phyloP scores from a whole-genome alignment of 371 early-diverging fungal genomes.

The Rhizomucor miehei region DNA sequence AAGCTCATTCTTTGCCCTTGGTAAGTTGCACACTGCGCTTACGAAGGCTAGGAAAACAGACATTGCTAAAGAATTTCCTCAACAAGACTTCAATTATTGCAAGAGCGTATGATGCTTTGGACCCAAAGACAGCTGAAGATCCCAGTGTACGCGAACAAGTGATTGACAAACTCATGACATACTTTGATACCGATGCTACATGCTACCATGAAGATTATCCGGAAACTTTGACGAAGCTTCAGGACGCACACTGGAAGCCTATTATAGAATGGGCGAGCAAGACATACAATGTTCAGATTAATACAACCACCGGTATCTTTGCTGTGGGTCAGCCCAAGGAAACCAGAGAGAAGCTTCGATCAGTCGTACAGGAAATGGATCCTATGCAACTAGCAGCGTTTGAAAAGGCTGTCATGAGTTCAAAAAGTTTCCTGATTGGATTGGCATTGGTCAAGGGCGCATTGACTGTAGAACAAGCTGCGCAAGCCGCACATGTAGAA shows the following conservation, averaged over 20 bases:
- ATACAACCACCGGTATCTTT: conserved; percentile 72
- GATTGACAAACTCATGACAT: conserved; percentile 72
- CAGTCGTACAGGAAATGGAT: conserved; percentile 56
- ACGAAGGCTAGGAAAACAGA: too few relatives aligned
- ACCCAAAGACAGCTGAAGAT: conserved; percentile 30
- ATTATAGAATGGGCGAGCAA: conserved; percentile 76
- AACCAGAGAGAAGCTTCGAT: conserved; percentile 55
- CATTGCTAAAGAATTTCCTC: too few relatives aligned
- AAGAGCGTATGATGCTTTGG: conserved; percentile 77
- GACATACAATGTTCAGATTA: conserved; percentile 65
- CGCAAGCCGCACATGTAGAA: conserved; percentile 82
- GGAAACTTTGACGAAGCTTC: conserved; percentile 71
- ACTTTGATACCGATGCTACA: conserved; percentile 86
- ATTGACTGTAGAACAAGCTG: conserved; percentile 77
- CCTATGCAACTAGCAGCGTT: conserved; percentile 81
- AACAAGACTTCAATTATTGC: conserved; percentile 89
- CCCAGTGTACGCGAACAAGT: conserved; percentile 56
- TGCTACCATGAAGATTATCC: conserved; percentile 85
- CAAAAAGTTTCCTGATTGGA: conserved; percentile 90
- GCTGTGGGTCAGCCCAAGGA: conserved; percentile 63
- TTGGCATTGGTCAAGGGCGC: conserved; percentile 75
- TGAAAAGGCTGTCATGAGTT: conserved; percentile 82
- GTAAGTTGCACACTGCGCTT: conserved; percentile 34
- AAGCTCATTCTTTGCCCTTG: conserved; percentile 86
- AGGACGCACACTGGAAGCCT: conserved; percentile 80